Evolutionary conservation across 345 rosid species (phyloP).

Genomic region (Cochlearia excelsa): DNA sequence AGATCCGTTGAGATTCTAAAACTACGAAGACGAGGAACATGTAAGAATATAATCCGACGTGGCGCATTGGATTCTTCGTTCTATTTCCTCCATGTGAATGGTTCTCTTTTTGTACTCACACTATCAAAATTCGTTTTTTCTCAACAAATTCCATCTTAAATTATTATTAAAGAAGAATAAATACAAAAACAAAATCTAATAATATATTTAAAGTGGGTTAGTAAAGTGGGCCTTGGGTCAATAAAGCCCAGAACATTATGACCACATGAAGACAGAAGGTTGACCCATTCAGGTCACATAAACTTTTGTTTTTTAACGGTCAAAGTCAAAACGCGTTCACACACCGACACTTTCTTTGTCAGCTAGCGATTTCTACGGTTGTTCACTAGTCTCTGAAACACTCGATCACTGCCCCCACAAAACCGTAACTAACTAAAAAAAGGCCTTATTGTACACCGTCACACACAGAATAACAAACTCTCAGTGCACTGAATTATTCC

Average conservation of each 20-base stretch:
- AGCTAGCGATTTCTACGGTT: constrained; percentile 19
- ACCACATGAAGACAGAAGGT: constrained; percentile 29
- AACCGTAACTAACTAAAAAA: constrained; percentile 12
- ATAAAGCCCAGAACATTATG: constrained; percentile 31
- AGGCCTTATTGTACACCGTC: constrained; percentile 6
- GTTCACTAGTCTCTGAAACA: constrained; percentile 23
- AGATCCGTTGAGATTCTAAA: constrained; percentile 34
- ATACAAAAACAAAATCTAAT: no score
- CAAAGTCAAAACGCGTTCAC: constrained; percentile 39
- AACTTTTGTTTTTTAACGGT: not conserved
- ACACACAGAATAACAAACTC: constrained; percentile 3
- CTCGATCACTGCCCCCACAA: constrained; percentile 6
- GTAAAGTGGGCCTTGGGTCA: constrained; percentile 29
- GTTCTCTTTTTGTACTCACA: constrained; percentile 25
- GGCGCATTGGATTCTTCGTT: constrained; percentile 36
- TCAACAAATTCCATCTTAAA: not conserved
- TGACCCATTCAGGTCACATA: constrained; percentile 23
- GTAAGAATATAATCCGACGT: constrained; percentile 29
- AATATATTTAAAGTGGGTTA: not conserved
- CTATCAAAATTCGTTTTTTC: constrained; percentile 3
- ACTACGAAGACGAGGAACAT: constrained; percentile 29
- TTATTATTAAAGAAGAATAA: not conserved
- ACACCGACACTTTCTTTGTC: constrained; percentile 35
- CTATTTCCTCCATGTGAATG: constrained; percentile 30
- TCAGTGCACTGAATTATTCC: not conserved